These are phyloP conservation scores for Margaritispora aquatica DNA, from an alignment of 495 filamentous ascomycete species.

Conservation along the genomic window DNA sequence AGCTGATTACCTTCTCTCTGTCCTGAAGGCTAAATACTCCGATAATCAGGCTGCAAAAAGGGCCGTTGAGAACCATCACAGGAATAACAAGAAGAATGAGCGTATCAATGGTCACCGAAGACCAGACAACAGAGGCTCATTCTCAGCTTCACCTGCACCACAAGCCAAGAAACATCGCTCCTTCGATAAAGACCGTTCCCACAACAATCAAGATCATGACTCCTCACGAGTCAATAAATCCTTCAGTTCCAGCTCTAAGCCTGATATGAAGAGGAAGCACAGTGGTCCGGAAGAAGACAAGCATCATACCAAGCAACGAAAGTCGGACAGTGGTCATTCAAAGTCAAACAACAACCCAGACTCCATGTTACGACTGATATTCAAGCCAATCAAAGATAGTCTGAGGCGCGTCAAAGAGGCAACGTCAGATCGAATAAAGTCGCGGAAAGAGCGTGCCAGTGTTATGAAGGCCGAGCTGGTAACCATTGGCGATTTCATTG, in stretches of 20 bases:
- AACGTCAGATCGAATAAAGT: slow-evolving; percentile 58
- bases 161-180: slow-evolving; percentile 31
- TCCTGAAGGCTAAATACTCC: slow-evolving; percentile 73
- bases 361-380: slow-evolving; percentile 48
- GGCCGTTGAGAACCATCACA: slow-evolving; percentile 82
- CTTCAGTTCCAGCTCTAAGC: slow-evolving; percentile 12
- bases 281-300: slow-evolving; percentile 24
- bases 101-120: slow-evolving; percentile 45
- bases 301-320: slow-evolving; percentile 25
- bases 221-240: neutral
- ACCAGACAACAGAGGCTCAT: slow-evolving; percentile 42
- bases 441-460: slow-evolving; percentile 49
- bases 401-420: slow-evolving; percentile 51
- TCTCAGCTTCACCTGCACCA: slow-evolving; percentile 54
- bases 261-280: slow-evolving; percentile 31
- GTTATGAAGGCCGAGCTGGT: slow-evolving; percentile 44
- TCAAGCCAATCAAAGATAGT: slow-evolving; percentile 54
- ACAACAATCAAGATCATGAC: slow-evolving; percentile 2
- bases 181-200: slow-evolving; percentile 21
- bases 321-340: slow-evolving; percentile 26
- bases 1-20: slow-evolving; percentile 87
- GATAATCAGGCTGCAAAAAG: slow-evolving; percentile 67
- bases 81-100: slow-evolving; percentile 67
- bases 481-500: slow-evolving; percentile 46
- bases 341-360: slow-evolving; percentile 26